These are phyloP conservation scores for Ophiostoma triangulosporum DNA, from an alignment of 2,329 filamentous ascomycete genomes.

Conservation along the genomic window DNA sequence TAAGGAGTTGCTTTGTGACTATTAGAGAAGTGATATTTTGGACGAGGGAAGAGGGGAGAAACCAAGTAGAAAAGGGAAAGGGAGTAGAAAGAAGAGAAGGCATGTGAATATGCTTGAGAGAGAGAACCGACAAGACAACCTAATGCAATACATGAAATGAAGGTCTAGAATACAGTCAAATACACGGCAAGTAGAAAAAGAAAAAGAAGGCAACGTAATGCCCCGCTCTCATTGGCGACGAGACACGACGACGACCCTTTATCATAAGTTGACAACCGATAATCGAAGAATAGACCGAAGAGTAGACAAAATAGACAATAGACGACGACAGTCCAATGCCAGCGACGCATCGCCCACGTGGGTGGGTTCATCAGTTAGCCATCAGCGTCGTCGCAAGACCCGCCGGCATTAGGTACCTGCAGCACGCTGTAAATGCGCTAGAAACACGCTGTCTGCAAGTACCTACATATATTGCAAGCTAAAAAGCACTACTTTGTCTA, in stretches of 20 bases:
- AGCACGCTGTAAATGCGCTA: no score
- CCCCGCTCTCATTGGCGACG: not conserved
- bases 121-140: no score
- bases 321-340: not conserved
- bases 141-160: no score
- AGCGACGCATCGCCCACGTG: not conserved
- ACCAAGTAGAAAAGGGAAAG: no score
- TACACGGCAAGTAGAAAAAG: not conserved
- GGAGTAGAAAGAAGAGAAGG: no score
- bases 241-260: no score
- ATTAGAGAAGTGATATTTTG: no score
- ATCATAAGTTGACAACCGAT: no score
- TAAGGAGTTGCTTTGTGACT: no score
- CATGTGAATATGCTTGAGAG: no score
- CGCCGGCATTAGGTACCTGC: not conserved
- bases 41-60: no score
- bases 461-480: not conserved
- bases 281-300: not conserved
- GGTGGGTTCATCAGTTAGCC: not conserved
- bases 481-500: not conserved
- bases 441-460: not conserved
- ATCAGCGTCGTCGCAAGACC: not conserved
- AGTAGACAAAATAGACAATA: not conserved
- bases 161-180: no score
- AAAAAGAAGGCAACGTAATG: not conserved